Conservation (phyloP, 1,139 yeast genomes). For the Diutina ranongensis region DNA sequence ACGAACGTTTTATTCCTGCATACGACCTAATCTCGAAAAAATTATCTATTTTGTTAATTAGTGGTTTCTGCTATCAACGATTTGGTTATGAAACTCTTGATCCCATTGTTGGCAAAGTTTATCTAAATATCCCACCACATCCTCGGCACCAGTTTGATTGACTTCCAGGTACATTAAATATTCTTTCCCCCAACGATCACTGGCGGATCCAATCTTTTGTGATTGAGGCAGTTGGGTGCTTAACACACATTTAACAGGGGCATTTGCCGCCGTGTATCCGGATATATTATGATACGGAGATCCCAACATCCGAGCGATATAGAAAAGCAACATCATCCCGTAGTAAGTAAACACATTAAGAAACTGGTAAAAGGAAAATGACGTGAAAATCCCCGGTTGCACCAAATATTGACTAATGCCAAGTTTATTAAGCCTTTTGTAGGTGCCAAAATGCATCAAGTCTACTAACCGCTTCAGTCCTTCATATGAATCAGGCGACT, state of each 20-base stretch:
- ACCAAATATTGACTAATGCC: conserved; percentile 65
- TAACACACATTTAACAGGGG: conserved; percentile 34
- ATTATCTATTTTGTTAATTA: conserved; percentile 7
- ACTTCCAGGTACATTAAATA: conserved; percentile 43
- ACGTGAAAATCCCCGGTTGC: conserved; percentile 91
- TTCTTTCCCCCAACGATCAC: conserved; percentile 52
- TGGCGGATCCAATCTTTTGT: conserved; percentile 67
- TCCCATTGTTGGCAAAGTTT: conserved; percentile 52
- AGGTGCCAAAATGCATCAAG: conserved; percentile 65
- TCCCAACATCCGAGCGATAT: conserved; percentile 72
- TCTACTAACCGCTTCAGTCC: conserved; percentile 88
- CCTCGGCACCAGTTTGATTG: conserved; percentile 53
- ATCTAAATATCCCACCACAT: conserved; percentile 51
- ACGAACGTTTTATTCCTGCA: no score
- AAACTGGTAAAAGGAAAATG: conserved; percentile 67
- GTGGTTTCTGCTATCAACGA: conserved; percentile 38
- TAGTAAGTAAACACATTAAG: conserved; percentile 69
- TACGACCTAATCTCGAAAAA: no score
- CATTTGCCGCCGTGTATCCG: conserved; percentile 84
- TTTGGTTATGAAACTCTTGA: conserved; percentile 57
- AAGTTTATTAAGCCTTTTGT: conserved; percentile 31
- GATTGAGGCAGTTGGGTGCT: background rate
- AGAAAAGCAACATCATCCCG: conserved; percentile 78
- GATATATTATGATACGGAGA: conserved; percentile 81
- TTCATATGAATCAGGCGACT: conserved; percentile 66